Base-by-base conservation (phyloP, 2,329 filamentous ascomycete species). In the Microdochium trichocladiopsis region DNA sequence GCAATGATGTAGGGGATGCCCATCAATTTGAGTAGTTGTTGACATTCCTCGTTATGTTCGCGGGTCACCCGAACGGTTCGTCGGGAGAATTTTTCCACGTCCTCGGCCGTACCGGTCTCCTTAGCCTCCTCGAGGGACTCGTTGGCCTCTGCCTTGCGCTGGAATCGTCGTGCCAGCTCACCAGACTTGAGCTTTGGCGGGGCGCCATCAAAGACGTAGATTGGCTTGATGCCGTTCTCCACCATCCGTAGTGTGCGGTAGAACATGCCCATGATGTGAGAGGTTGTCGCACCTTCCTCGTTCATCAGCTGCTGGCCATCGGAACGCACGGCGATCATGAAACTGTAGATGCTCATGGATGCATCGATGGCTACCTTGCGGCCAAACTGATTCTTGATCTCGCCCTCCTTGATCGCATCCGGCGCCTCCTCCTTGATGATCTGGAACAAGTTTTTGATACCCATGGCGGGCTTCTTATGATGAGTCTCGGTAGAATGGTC, bases 271-370 rank as follows among this genome's bases (percentile, higher is more conserved):
- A 99, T 97, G 16, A 99, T 76, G 69, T 99, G 94, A 18, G 94
- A 99, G 1, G 94, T 99, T 2, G 94, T 99, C 70, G 97, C 91
- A 64, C 94, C 94, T 50, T 86, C 87, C 64, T 99, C 94, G 70
- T 87, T 95, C 80, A 86, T 97, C 62, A 99, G 86, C 72, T 96
- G 91, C 69, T 99, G 90, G 61, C 94, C 94, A 62, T 96, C 91
- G 63, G 92, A 96, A 61, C 94, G 91, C 52, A 99, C 94, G 49
- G 94, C 94, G 67, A 99, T 94, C 55, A 99, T 83, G 76, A 99
- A 99, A 71, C 90, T 95, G 79, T 99, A 99, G 65, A 99, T 92
- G 72, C 90, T 95, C 94, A 99, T 99, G 48, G 94, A 99, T 47
- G 86, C 89, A 62, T 54, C 92, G 72, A 96, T 96, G 50, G 93